Conservation (phyloP, 306 rosid species). For the Pterocarpus macrocarpus region DNA sequence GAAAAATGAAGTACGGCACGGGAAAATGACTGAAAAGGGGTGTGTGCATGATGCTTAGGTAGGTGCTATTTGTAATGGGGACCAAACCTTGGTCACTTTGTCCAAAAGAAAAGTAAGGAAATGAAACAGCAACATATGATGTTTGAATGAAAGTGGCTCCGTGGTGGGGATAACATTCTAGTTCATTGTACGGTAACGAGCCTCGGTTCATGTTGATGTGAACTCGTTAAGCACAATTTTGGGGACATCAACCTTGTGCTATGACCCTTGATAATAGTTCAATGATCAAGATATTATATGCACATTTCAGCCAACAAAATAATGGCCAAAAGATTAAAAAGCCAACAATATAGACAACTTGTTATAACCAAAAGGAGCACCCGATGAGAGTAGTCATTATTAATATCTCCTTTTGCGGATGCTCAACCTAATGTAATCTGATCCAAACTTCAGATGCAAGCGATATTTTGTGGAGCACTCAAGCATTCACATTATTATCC, state of each 20-base stretch:
- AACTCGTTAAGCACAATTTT: constrained; percentile 8
- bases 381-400: background rate
- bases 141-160: constrained; percentile 3
- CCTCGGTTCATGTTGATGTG: background rate
- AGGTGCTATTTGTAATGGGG: constrained; percentile 38
- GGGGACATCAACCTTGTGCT: constrained; percentile 12
- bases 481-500: background rate
- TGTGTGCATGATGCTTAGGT: constrained; percentile 36
- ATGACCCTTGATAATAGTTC: constrained; percentile 13
- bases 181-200: background rate
- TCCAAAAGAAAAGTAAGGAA: constrained; percentile 31
- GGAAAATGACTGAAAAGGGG: constrained; percentile 54
- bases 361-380: constrained; percentile 6
- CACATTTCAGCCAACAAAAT: constrained; percentile 1
- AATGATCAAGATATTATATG: constrained; percentile 20
- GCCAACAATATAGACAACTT: background rate
- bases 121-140: constrained; percentile 35
- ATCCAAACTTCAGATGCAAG: constrained; percentile 18
- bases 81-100: constrained; percentile 47
- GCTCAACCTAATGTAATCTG: background rate
- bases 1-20: constrained; percentile 12
- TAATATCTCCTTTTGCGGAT: background rate
- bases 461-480: background rate
- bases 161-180: constrained; percentile 11
- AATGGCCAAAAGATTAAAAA: background rate